Evolutionary conservation across 2,329 filamentous ascomycete genomes (phyloP), one percentile per base, ranked within the genome.

Genomic region (Chaetomium sp.): DNA sequence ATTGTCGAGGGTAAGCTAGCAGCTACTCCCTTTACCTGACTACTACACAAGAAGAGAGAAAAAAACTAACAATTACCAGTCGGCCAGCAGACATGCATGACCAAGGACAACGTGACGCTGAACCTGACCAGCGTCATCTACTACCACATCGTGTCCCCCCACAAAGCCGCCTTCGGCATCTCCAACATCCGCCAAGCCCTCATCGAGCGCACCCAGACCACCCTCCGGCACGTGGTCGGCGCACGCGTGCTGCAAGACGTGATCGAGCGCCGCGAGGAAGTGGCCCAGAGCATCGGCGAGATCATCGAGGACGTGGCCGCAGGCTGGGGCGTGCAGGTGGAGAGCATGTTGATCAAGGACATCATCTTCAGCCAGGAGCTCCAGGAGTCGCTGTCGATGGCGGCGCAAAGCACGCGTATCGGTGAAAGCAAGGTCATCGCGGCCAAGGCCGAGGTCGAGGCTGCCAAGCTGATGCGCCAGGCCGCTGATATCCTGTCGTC

Each of bases 311-410:
- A 96, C 64, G 94, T 96, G 1, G 92, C 94, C 5, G 78, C 83
- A 9, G 90, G 89, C 59, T 99, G 94, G 94, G 94, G 94, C 74
- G 92, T 96, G 6, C 85, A 89, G 68, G 94, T 97, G 56, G 94
- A 97, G 79, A 91, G 87, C 68, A 99, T 99, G 92, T 85, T 99
- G 64, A 92, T 99, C 81, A 97, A 99, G 77, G 94, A 99, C 73
- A 95, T 99, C 69, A 88, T 97, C 70, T 99, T 99, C 82, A 91
- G 85, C 74, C 85, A 90, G 68, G 94, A 97, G 64, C 80, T 99
- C 45, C 94, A 99, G 74, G 92, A 97, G 68, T 94, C 89, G 14
- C 83, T 99, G 49, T 95, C 89, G 69, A 97, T 99, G 94, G 94
- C 94, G 41, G 94, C 94, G 3, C 94, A 99, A 80, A 90, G 87